Base-by-base conservation (phyloP, 179 eudicot genomes). In the Pouteria campechiana region DNA sequence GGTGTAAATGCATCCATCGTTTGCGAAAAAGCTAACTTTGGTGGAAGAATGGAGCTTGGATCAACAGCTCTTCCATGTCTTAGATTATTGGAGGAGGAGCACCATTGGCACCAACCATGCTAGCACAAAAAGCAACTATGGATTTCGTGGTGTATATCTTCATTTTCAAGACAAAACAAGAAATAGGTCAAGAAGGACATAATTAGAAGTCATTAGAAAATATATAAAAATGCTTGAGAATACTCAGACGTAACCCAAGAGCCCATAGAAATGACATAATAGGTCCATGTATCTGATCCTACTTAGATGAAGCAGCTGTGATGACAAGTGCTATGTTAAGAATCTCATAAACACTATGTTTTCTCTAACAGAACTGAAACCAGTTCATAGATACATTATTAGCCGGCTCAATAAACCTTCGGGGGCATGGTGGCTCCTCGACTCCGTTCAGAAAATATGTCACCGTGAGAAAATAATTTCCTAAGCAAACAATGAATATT, bases 331-430 rank as follows among this genome's bases (percentile, higher is more conserved):
- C 23, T 31, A n/a, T 19, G 9, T 7, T 30, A 22, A 0, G 31
- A 7, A 13, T 29, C 9, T 4, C 3, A 2, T n/a, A 10, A 1
- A 18, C 31, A 32, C 9, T 5, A 8, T 27, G 2, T 50, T 10
- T 18, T n/a, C 23, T 16, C 32, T 6, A 1, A 22, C 27, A 37
- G 25, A 23, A 24, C 33, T 48, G 27, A 35, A 49, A n/a, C 20
- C 75, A 84, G 93, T 81, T 89, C 68, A 70, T 89, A 60, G 97
- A 95, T 47, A 81, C 97, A 11, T 61, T 89, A 25, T 48, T 89
- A 4, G 97, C 97, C 0, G 97, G 93, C 7, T 81, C 95, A 10
- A 61, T 85, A 37, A 89, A 89, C 67, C 58, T 89, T n/a, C 16
- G 70, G 24, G 97, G 27, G 97, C 95, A 2, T 76, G 77, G 89